Conservation (phyloP, 352 stramenopile genomes). For the Phytopythium kandeliae region DNA sequence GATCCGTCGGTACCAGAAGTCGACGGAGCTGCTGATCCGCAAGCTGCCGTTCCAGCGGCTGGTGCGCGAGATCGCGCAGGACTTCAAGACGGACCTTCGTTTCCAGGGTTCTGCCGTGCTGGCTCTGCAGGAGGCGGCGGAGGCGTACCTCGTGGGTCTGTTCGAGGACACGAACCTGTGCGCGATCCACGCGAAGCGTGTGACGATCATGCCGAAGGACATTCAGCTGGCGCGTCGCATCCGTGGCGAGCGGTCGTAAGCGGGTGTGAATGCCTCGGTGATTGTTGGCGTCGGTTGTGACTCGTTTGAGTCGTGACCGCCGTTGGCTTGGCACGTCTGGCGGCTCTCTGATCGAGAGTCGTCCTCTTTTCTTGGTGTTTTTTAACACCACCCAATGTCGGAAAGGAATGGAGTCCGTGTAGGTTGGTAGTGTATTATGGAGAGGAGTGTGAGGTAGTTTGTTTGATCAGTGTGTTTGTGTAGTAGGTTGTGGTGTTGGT, state of each 20-base stretch:
- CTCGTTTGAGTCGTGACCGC: neutral
- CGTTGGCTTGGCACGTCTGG: neutral
- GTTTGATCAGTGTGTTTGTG: no score
- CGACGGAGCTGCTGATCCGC: slow-evolving; percentile 94
- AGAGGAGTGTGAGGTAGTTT: no score
- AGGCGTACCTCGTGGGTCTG: slow-evolving; percentile 79
- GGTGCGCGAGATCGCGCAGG: slow-evolving; percentile 87
- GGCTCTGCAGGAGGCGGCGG: slow-evolving; percentile 83
- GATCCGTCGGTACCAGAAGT: slow-evolving; percentile 96
- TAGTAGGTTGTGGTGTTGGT: no score
- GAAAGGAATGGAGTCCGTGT: neutral
- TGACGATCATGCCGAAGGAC: slow-evolving; percentile 95
- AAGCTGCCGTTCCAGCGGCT: slow-evolving; percentile 97
- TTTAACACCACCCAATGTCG: slow-evolving; percentile 30
- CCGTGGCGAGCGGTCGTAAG: slow-evolving; percentile 83
- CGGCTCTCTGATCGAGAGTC: no score
- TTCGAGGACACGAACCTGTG: slow-evolving; percentile 93
- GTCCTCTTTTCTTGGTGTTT: slow-evolving; percentile 38
- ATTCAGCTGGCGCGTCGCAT: slow-evolving; percentile 94
- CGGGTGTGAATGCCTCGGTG: neutral
- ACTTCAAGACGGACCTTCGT: slow-evolving; percentile 86
- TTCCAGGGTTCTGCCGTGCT: slow-evolving; percentile 87
- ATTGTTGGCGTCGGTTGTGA: neutral
- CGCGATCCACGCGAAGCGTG: slow-evolving; percentile 91
- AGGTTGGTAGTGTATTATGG: no score